phyloP scores from a whole-genome alignment of 768 basidiomycete species.

The Russula lepida region DNA sequence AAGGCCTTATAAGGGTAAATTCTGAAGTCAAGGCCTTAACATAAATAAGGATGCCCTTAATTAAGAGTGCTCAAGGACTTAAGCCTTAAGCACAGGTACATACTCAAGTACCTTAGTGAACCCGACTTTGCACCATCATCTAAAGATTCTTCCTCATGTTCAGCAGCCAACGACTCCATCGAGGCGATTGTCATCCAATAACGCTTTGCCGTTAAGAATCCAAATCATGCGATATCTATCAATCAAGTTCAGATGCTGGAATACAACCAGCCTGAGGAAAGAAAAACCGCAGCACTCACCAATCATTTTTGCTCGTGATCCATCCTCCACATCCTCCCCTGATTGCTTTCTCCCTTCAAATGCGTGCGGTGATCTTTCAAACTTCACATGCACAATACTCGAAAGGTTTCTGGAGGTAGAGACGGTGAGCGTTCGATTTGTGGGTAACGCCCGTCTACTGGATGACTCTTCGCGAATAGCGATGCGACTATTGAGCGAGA shows the following conservation, averaged over 20 bases:
- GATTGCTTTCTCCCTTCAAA: not conserved
- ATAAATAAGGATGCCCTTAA: too few relatives aligned
- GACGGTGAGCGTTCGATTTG: not conserved
- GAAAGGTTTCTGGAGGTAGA: not conserved
- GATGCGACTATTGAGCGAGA: slow-evolving; percentile 13
- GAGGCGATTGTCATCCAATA: not conserved
- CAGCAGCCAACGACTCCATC: too few relatives aligned
- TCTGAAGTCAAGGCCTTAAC: too few relatives aligned
- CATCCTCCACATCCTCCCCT: not conserved
- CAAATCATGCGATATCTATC: not conserved
- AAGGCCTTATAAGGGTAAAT: too few relatives aligned
- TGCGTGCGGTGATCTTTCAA: not conserved
- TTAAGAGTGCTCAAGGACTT: too few relatives aligned
- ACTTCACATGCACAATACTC: not conserved
- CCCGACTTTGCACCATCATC: too few relatives aligned
- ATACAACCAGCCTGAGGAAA: not conserved
- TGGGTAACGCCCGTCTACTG: not conserved
- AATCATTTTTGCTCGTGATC: not conserved
- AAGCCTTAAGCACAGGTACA: too few relatives aligned
- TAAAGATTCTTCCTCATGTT: too few relatives aligned
- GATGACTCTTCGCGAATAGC: not conserved
- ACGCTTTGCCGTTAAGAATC: too few relatives aligned
- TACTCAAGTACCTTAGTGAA: too few relatives aligned
- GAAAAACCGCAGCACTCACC: not conserved
- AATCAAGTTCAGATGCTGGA: not conserved